These are phyloP conservation scores for Holtermanniella nyarrowii DNA, from an alignment of 768 basidiomycete species.

Conservation along the genomic window DNA sequence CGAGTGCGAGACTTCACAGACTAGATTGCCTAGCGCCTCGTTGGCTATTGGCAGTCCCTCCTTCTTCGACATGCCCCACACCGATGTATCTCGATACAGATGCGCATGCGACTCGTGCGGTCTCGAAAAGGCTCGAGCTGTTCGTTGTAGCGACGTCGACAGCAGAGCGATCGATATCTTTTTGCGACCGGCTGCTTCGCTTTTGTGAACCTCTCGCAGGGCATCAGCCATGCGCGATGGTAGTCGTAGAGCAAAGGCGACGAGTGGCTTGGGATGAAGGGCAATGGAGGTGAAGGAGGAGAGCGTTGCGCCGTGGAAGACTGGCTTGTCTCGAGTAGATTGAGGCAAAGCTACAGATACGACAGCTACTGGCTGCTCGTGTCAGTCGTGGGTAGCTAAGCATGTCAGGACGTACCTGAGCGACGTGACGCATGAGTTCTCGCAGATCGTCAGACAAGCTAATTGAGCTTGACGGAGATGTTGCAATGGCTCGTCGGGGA, in stretches of 20 bases:
- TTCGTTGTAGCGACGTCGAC: conserved; percentile 53
- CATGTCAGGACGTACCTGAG: conserved; percentile 27
- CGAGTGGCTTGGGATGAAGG: conserved; percentile 74
- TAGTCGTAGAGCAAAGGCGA: conserved; percentile 78
- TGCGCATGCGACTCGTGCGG: conserved; percentile 43
- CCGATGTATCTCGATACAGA: conserved; percentile 8
- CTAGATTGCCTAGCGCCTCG: conserved; percentile 57
- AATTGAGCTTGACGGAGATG: too few relatives aligned
- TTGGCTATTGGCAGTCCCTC: conserved; percentile 15
- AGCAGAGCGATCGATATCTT: conserved; percentile 69
- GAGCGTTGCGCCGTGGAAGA: conserved; percentile 79
- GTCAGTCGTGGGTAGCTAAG: background rate
- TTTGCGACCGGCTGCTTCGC: conserved; percentile 39
- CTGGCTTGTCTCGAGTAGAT: background rate
- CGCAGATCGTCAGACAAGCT: conserved; percentile 29
- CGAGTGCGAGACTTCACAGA: conserved; percentile 59
- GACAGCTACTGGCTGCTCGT: conserved; percentile 69
- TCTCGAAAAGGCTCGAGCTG: conserved; percentile 62
- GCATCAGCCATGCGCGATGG: conserved; percentile 72
- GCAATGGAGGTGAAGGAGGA: conserved; percentile 89
- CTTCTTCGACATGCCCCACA: conserved; percentile 1
- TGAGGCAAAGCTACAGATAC: conserved; percentile 58
- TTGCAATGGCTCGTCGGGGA: too few relatives aligned
- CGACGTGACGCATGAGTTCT: conserved; percentile 44
- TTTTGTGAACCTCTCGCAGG: conserved; percentile 32